A percentile compares a stretch with the other conserved stretches of the same genome.
Evolutionary conservation across 2,329 filamentous ascomycete species (phyloP).

Genomic region (Venturia aucupariae): DNA sequence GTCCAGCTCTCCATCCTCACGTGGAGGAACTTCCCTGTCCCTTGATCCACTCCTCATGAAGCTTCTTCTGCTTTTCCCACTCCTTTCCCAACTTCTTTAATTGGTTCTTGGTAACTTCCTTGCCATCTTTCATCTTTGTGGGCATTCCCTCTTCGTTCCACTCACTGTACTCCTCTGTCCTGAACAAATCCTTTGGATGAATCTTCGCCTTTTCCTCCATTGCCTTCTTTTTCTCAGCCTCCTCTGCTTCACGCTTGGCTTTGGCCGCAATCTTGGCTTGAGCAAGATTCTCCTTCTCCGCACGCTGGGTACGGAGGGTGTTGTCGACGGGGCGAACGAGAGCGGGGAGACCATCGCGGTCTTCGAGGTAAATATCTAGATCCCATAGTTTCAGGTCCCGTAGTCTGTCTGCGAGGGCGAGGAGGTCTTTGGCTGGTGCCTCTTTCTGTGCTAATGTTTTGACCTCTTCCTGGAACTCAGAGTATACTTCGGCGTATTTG

Average conservation of each 20-base stretch:
- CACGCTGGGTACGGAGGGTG: slow-evolving; percentile 43
- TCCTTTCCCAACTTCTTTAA: slow-evolving; percentile 79
- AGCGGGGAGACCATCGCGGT: slow-evolving; percentile 61
- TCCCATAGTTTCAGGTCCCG: slow-evolving; percentile 75
- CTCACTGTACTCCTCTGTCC: slow-evolving; percentile 52
- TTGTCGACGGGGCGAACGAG: slow-evolving; percentile 60
- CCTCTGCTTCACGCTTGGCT: slow-evolving; percentile 50
- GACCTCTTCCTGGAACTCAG: slow-evolving; percentile 52
- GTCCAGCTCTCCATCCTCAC: no score
- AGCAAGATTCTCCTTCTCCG: slow-evolving; percentile 43
- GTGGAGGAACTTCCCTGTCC: not conserved
- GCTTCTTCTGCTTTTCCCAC: slow-evolving; percentile 84
- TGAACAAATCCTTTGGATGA: slow-evolving; percentile 50
- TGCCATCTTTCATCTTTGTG: slow-evolving; percentile 64
- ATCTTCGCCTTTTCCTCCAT: slow-evolving; percentile 48
- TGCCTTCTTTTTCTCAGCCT: slow-evolving; percentile 45
- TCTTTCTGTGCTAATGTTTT: slow-evolving; percentile 41
- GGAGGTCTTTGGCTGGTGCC: slow-evolving; percentile 58
- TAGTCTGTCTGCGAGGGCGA: slow-evolving; percentile 68
- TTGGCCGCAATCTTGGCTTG: slow-evolving; percentile 36
- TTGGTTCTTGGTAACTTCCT: slow-evolving; percentile 70
- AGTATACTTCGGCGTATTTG: slow-evolving; percentile 39
- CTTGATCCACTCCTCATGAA: slow-evolving; percentile 53
- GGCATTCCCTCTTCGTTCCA: slow-evolving; percentile 83
- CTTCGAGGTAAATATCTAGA: slow-evolving; percentile 79